phyloP scores from a whole-genome alignment of 2,329 filamentous ascomycete genomes.

The Phaeoacremonium minimum region DNA sequence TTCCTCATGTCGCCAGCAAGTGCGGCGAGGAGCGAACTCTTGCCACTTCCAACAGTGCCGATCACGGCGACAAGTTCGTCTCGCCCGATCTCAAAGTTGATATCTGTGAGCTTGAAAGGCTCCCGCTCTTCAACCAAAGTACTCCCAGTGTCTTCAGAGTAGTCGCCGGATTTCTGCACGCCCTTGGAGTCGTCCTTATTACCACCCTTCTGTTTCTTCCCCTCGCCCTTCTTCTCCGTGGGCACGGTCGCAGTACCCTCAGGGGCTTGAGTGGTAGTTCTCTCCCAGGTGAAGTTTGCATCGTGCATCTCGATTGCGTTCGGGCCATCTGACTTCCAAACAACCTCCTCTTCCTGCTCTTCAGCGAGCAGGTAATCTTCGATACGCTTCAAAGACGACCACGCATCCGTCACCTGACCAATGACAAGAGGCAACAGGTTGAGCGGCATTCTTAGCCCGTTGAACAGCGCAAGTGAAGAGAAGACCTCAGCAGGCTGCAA shows the following conservation, averaged over 20 bases:
- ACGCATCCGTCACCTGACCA: constrained; percentile 85
- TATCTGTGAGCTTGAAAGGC: constrained; percentile 67
- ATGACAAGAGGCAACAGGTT: constrained; percentile 86
- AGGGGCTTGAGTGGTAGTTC: constrained; percentile 50
- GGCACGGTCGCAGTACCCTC: constrained; percentile 36
- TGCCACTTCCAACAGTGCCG: constrained; percentile 83
- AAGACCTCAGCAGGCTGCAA: constrained; percentile 78
- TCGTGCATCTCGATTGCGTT: constrained; percentile 67
- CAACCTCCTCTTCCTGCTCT: constrained; percentile 71
- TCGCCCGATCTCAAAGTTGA: constrained; percentile 64
- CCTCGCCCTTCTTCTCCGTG: constrained; percentile 41
- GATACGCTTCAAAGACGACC: constrained; percentile 78
- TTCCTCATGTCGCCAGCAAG: constrained; percentile 92
- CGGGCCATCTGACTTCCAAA: constrained; percentile 50
- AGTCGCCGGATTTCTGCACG: constrained; percentile 20
- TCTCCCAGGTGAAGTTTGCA: constrained; percentile 87
- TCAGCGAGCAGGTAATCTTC: constrained; percentile 85
- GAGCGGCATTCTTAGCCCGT: constrained; percentile 81
- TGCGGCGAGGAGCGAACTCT: constrained; percentile 83
- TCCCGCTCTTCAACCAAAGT: constrained; percentile 54
- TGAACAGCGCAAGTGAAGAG: constrained; percentile 91
- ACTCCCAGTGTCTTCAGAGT: constrained; percentile 39
- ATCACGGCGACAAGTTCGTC: constrained; percentile 84
- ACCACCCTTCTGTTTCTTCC: constrained; percentile 33
- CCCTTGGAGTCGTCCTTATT: constrained; percentile 33